Percentiles rank a stretch among this genome's conserved stretches.
Evolutionary conservation across 148 eudicot species (phyloP).

Genomic region (Silene uniflora): DNA sequence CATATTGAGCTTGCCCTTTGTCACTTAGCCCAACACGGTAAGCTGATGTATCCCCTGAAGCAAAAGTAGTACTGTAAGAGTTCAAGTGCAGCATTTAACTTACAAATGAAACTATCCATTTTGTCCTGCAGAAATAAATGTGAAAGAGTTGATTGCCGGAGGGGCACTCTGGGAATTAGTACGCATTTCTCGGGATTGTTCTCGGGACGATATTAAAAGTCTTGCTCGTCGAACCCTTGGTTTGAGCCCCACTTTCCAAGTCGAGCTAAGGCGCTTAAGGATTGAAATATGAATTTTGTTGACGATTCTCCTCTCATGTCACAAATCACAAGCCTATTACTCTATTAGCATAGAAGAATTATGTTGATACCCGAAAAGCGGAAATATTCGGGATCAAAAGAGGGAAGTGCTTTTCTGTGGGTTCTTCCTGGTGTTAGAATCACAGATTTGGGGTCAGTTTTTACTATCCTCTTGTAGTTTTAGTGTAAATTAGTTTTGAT

Average conservation of each 20-base stretch:
- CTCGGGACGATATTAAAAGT: conserved; percentile 82
- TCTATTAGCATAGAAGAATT: conserved; percentile 2
- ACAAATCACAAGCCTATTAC: neutral
- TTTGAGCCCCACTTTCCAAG: conserved; percentile 69
- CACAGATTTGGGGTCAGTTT: conserved; percentile 22
- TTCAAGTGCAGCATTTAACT: neutral
- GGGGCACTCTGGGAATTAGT: conserved; percentile 99
- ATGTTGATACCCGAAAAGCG: neutral
- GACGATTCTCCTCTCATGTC: neutral
- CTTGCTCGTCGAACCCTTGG: conserved; percentile 82
- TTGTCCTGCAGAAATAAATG: conserved; percentile 67
- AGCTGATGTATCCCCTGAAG: conserved; percentile 5
- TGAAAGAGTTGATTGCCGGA: conserved; percentile 85
- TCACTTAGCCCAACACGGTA: conserved; percentile 98
- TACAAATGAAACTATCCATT: neutral
- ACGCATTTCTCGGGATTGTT: conserved; percentile 91
- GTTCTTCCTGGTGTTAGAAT: neutral
- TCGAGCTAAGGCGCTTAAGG: conserved; percentile 75
- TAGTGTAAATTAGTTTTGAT: conserved; percentile 21
- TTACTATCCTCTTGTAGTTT: conserved; percentile 16
- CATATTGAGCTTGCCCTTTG: conserved; percentile 98
- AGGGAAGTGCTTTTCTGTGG: neutral
- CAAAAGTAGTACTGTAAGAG: neutral
- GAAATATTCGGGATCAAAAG: neutral
- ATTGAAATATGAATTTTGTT: conserved; percentile 44